phyloP scores from a whole-genome alignment of 768 basidiomycete species.

The Pulveroboletus sp. region DNA sequence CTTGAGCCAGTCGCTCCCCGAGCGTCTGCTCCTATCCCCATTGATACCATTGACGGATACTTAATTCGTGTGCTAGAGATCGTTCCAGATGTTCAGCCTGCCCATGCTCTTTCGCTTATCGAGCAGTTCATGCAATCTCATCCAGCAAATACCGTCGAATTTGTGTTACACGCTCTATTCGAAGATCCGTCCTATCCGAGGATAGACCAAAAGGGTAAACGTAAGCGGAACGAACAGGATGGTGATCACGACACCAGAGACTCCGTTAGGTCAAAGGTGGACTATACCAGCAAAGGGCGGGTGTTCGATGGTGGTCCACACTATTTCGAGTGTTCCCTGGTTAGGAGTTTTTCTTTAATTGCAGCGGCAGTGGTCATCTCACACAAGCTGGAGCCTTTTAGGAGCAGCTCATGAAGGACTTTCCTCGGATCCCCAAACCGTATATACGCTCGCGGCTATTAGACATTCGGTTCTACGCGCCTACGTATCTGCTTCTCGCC shows the following conservation, averaged over 20 bases:
- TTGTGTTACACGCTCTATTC: slow-evolving; percentile 55
- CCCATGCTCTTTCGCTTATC: slow-evolving; percentile 48
- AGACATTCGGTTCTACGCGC: slow-evolving; percentile 52
- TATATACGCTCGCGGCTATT: slow-evolving; percentile 46
- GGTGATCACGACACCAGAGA: slow-evolving; percentile 15
- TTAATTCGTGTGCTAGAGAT: slow-evolving; percentile 60
- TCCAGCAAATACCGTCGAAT: slow-evolving; percentile 40
- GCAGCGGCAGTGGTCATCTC: neutral
- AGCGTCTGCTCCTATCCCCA: slow-evolving; percentile 3
- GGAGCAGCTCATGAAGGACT: slow-evolving; percentile 53
- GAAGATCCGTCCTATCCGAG: slow-evolving; percentile 61
- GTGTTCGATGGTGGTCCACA: slow-evolving; percentile 35
- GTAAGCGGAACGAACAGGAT: slow-evolving; percentile 34
- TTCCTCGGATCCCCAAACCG: slow-evolving; percentile 51
- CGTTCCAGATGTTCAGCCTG: slow-evolving; percentile 63
- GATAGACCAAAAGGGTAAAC: slow-evolving; percentile 43
- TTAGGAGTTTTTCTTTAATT: slow-evolving; percentile 21
- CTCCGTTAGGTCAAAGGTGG: slow-evolving; percentile 42
- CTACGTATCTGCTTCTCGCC: slow-evolving; percentile 51
- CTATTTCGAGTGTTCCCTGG: slow-evolving; percentile 52
- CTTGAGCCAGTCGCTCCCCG: slow-evolving; percentile 6
- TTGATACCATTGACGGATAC: slow-evolving; percentile 24
- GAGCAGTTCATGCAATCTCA: slow-evolving; percentile 37
- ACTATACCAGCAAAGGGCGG: slow-evolving; percentile 51
- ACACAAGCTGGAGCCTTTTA: slow-evolving; percentile 19